A percentile compares a stretch with the other conserved stretches of the same genome.
Conservation (phyloP, 1,139 yeast genomes). For the Pichia sp. region DNA sequence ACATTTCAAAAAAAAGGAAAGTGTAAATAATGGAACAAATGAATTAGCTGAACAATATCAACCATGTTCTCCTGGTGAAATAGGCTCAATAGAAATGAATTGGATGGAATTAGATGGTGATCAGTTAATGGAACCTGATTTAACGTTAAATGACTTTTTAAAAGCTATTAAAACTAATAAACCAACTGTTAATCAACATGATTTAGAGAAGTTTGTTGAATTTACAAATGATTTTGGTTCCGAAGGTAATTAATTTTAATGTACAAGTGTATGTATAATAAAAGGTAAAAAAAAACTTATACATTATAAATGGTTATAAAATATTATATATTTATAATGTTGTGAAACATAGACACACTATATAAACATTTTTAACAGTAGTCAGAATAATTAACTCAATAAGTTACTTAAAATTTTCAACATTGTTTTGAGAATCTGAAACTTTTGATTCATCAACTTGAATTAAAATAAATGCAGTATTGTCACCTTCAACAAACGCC, state of each 20-base stretch:
- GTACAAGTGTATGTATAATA: background rate
- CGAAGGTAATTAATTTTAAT: conserved; percentile 63
- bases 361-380: background rate
- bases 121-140: conserved; percentile 81
- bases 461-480: conserved; percentile 60
- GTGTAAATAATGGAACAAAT: conserved; percentile 30
- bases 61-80: conserved; percentile 96
- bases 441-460: conserved; percentile 63
- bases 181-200: conserved; percentile 88
- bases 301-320: background rate
- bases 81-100: conserved; percentile 76
- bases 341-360: background rate
- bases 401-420: conserved; percentile 24
- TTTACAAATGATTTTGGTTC: conserved; percentile 95
- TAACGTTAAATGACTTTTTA: conserved; percentile 86
- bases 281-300: background rate
- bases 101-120: conserved; percentile 93
- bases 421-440: conserved; percentile 72
- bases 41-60: conserved; percentile 47
- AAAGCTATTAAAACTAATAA: conserved; percentile 88
- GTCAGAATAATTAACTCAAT: background rate
- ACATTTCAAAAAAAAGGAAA: conserved; percentile 64
- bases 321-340: background rate
- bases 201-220: conserved; percentile 73
- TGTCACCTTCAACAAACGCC: conserved; percentile 57